Conservation (phyloP, 371 early-diverging fungal species). For the Chytridium lagenaria region DNA sequence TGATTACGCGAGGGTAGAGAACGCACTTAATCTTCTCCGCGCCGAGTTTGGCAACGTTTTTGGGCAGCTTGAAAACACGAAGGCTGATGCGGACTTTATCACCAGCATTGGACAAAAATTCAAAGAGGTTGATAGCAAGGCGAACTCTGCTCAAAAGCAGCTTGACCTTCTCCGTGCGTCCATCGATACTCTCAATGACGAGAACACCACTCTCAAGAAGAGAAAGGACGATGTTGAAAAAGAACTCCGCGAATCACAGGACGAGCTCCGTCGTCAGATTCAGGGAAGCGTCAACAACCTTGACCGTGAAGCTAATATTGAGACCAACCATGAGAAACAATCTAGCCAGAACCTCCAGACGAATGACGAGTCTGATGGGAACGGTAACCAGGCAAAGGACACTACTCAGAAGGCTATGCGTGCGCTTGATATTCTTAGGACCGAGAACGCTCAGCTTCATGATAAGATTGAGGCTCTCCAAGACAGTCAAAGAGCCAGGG, state of each 20-base stretch:
- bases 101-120: constrained; percentile 7
- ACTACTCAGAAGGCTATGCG: constrained; percentile 15
- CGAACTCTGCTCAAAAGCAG: constrained; percentile 21
- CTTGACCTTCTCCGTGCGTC: constrained; percentile 20
- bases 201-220: constrained; percentile 20
- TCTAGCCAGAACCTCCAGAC: not conserved
- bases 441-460: not conserved
- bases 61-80: not conserved
- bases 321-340: not conserved
- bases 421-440: constrained; percentile 13
- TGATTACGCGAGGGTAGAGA: constrained; percentile 12
- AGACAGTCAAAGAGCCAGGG: not conserved
- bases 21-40: constrained; percentile 15
- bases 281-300: not conserved
- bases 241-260: constrained; percentile 22
- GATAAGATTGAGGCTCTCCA: constrained; percentile 8
- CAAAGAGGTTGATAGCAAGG: constrained; percentile 18
- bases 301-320: constrained; percentile 29
- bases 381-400: constrained; percentile 4
- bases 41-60: constrained; percentile 9
- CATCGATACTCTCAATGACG: constrained; percentile 38
- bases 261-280: constrained; percentile 18
- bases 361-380: not conserved
- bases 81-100: constrained; percentile 12
- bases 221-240: constrained; percentile 12